Conservation (phyloP, 2,329 filamentous ascomycete genomes). For the Mycosphaerelloides madeirae region DNA sequence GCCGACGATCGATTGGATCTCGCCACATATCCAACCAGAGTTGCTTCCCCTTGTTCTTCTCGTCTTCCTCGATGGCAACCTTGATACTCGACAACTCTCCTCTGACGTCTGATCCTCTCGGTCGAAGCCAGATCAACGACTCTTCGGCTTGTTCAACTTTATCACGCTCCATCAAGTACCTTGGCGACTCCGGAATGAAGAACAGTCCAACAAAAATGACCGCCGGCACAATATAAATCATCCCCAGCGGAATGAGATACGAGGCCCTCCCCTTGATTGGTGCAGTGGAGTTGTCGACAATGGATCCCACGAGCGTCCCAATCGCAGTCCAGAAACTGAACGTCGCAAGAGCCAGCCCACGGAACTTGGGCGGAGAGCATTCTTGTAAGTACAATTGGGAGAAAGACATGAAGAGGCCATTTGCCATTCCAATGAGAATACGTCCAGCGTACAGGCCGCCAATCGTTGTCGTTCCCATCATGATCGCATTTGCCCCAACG, state of each 20-base stretch:
- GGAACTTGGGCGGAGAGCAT: conserved; percentile 47
- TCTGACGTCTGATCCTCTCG: conserved; percentile 13
- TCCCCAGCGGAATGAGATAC: conserved; percentile 48
- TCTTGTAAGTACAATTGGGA: conserved; percentile 50
- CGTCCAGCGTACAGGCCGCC: conserved; percentile 53
- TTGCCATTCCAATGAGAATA: conserved; percentile 52
- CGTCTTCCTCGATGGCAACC: conserved; percentile 33
- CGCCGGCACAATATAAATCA: conserved; percentile 51
- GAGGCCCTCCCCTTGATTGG: conserved; percentile 24
- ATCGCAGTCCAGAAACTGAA: conserved; percentile 49
- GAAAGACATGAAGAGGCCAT: conserved; percentile 56
- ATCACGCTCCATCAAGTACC: conserved; percentile 38
- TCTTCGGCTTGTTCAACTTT: conserved; percentile 12
- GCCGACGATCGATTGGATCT: conserved; percentile 32
- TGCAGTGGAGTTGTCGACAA: conserved; percentile 50
- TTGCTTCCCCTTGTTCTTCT: conserved; percentile 27
- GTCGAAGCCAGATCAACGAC: conserved; percentile 20
- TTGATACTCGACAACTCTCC: conserved; percentile 26
- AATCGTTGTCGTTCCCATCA: conserved; percentile 54
- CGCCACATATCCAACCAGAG: conserved; percentile 35
- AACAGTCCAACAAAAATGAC: conserved; percentile 44
- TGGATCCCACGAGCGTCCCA: conserved; percentile 43
- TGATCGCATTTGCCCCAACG: conserved; percentile 50
- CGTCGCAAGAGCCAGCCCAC: conserved; percentile 45
- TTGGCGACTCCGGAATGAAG: conserved; percentile 34